Percentiles rank a stretch among this genome's conserved stretches.
Conservation (phyloP, 495 filamentous ascomycete species). For the Trichoderma gamsii region DNA sequence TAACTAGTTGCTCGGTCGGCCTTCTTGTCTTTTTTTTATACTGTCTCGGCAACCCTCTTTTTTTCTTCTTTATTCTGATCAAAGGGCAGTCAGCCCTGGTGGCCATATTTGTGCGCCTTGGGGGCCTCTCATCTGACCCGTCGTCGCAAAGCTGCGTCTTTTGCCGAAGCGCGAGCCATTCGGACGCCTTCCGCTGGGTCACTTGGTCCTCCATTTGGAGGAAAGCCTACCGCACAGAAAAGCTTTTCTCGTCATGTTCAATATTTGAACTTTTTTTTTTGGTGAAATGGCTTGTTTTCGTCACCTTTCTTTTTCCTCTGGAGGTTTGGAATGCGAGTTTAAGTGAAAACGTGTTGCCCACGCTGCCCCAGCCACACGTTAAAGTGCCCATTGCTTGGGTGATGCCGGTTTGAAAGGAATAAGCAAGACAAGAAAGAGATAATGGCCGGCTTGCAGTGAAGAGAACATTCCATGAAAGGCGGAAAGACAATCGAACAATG, state of each 20-base stretch:
- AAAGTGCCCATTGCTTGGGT: neutral
- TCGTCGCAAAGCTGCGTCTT: neutral
- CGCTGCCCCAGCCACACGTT: neutral
- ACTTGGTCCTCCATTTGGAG: slow-evolving; percentile 4
- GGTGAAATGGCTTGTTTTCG: neutral
- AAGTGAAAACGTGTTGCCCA: neutral
- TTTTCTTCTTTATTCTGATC: neutral
- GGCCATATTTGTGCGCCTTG: neutral
- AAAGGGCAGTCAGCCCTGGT: neutral
- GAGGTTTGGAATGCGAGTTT: neutral
- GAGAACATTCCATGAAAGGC: neutral
- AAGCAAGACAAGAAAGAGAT: neutral
- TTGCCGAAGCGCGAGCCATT: slow-evolving; percentile 13
- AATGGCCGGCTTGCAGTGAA: neutral
- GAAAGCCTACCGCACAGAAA: neutral
- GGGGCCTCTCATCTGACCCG: neutral
- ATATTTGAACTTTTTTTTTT: neutral
- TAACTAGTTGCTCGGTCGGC: neutral
- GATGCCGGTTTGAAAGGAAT: neutral
- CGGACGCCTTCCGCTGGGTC: neutral
- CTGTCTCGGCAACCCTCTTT: neutral
- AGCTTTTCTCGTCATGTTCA: neutral
- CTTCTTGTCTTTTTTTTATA: neutral
- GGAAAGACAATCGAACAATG: too few relatives aligned
- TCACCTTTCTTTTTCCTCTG: neutral